A percentile compares a stretch with the other conserved stretches of the same genome.
phyloP scores from a whole-genome alignment of 208 protist genomes.

The Wallacemonas sp. region DNA sequence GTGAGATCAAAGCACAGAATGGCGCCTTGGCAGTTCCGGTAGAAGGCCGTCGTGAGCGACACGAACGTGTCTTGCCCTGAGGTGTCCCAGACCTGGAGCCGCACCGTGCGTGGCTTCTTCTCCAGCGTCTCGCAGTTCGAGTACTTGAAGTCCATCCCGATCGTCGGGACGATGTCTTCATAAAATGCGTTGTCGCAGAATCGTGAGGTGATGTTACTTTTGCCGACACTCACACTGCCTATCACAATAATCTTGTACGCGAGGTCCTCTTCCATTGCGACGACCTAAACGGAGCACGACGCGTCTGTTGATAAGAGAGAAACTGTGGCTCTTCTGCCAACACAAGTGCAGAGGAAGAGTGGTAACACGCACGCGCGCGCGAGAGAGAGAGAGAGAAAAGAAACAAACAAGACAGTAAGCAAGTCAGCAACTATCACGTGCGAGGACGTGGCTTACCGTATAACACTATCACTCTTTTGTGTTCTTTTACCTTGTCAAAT shows the following conservation, averaged over 20 bases:
- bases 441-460: too few species aligned
- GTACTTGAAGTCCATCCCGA: constrained; percentile 91
- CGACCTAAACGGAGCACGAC: too few species aligned
- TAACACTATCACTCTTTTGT: too few species aligned
- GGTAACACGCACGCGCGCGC: too few species aligned
- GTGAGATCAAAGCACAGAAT: constrained; percentile 98
- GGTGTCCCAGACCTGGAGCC: constrained; percentile 91
- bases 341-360: too few species aligned
- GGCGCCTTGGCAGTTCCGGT: constrained; percentile 89
- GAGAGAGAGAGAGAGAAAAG: constrained; percentile 8
- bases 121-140: constrained; percentile 73
- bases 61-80: constrained; percentile 90
- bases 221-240: constrained; percentile 90
- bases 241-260: constrained; percentile 92
- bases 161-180: constrained; percentile 75
- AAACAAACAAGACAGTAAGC: background rate
- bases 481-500: too few species aligned
- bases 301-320: background rate
- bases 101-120: constrained; percentile 65
- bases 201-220: constrained; percentile 88
- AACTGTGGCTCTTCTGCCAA: background rate
- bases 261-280: constrained; percentile 76
- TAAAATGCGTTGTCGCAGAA: constrained; percentile 89
- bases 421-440: too few species aligned
- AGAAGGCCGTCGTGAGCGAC: constrained; percentile 91